A percentile compares a stretch with the other conserved stretches of the same genome.
phyloP scores from a whole-genome alignment of 2,329 filamentous ascomycete species.

The Piedraia hortae region DNA sequence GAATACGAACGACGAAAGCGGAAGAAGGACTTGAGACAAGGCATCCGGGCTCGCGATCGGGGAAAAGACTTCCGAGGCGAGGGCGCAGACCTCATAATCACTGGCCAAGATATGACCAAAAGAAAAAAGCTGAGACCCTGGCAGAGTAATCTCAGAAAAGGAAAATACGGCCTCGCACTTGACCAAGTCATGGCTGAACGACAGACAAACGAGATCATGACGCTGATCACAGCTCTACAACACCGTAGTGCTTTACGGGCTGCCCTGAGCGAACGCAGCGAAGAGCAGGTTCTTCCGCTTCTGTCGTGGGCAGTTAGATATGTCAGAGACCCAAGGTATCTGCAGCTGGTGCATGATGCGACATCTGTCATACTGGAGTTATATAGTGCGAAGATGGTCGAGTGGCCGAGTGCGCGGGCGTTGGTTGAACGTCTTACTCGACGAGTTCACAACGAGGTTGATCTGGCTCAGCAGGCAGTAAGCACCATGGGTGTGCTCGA shows the following conservation, averaged over 20 bases:
- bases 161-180: slow-evolving; percentile 47
- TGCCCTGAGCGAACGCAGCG: slow-evolving; percentile 56
- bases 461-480: slow-evolving; percentile 57
- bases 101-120: slow-evolving; percentile 38
- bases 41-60: slow-evolving; percentile 30
- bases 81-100: slow-evolving; percentile 67
- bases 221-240: slow-evolving; percentile 55
- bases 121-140: slow-evolving; percentile 41
- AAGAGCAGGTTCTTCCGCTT: slow-evolving; percentile 53
- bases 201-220: slow-evolving; percentile 23
- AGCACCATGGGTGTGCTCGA: slow-evolving; percentile 75
- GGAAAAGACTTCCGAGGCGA: slow-evolving; percentile 63
- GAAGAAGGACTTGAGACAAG: slow-evolving; percentile 31
- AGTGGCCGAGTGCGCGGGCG: slow-evolving; percentile 31
- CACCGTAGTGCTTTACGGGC: slow-evolving; percentile 65
- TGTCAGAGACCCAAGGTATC: slow-evolving; percentile 58
- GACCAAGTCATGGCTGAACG: slow-evolving; percentile 38
- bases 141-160: slow-evolving; percentile 59
- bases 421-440: slow-evolving; percentile 42
- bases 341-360: slow-evolving; percentile 57
- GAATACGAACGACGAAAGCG: slow-evolving; percentile 45
- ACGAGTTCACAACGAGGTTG: slow-evolving; percentile 48
- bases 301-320: slow-evolving; percentile 59
- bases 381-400: slow-evolving; percentile 51
- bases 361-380: slow-evolving; percentile 61